Base-by-base conservation (phyloP, 2,329 filamentous ascomycete species). In the Penicillium sp. region DNA sequence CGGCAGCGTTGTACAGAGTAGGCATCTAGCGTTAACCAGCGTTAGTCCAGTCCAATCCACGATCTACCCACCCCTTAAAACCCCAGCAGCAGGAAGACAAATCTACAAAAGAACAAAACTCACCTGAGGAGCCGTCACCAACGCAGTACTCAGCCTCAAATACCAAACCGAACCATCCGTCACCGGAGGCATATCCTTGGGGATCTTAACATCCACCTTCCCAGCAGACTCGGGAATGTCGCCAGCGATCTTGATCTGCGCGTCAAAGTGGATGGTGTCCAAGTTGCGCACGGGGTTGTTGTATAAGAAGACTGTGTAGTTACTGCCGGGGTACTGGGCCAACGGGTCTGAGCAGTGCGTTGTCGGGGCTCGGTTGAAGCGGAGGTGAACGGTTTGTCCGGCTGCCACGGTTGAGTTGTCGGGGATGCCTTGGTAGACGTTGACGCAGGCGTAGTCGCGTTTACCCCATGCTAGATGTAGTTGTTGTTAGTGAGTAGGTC, bases 401-500 rank as follows among this genome's bases (percentile, higher is more conserved):
- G 68, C 56, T 2, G 65, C 58, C n/a, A 76, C 59, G 13, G 73
- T 72, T 3, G 73, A 69, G 62, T 73, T 65, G 13, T 76, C 73
- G 8, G 73, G 72, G 30, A 73, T 70, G 42, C 73, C 73, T 47
- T 75, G 73, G 66, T 66, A 73, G 58, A 74, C 70, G 49, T 76
- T 76, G 28, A 76, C 38, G 47, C 73, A 75, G 59, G 68, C 24
- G 59, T 75, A 76, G 55, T 76, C 73, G 24, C 73, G 72, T 40
- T 75, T 76, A 35, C 73, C 73, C 73, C 73, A 76, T 1, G 73
- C 73, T 76, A 38, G 28, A 56, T 15, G 54, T 15, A 17, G 22
- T 22, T 13, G 15, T 28, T 12, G 24, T 63, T 19, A 65, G 50
- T 24, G 2, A 33, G 12, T 33, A 12, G 30, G 30, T 33, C 15